Conservation (phyloP, 2,329 filamentous ascomycete species). For the Sporothrix humicola region DNA sequence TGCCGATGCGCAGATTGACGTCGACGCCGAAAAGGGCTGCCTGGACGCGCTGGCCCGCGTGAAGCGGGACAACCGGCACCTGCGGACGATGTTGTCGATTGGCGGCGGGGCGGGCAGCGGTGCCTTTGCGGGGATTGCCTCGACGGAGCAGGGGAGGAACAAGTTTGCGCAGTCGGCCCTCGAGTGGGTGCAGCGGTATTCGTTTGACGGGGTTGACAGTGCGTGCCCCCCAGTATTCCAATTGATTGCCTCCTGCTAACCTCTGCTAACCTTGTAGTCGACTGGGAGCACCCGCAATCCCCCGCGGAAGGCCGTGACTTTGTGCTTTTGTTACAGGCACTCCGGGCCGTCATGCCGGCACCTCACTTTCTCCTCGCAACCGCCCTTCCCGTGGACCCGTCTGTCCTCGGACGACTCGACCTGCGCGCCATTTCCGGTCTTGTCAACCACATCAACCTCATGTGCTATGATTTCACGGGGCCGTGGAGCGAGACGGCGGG, state of each 20-base stretch:
- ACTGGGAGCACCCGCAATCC: constrained; percentile 70
- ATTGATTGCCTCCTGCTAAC: not conserved
- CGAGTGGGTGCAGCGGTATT: constrained; percentile 60
- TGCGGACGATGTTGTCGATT: constrained; percentile 67
- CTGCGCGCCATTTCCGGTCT: constrained; percentile 56
- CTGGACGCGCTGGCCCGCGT: constrained; percentile 63
- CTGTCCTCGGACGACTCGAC: constrained; percentile 66
- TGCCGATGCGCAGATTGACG: constrained; percentile 64
- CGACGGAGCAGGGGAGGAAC: constrained; percentile 52
- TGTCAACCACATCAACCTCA: constrained; percentile 69
- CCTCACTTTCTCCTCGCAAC: constrained; percentile 61
- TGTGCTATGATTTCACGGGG: constrained; percentile 72
- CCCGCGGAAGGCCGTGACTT: constrained; percentile 62
- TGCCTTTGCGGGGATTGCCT: constrained; percentile 64
- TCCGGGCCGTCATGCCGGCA: constrained; percentile 60
- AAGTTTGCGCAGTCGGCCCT: constrained; percentile 62
- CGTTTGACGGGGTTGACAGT: constrained; percentile 70
- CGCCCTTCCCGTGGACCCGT: constrained; percentile 67
- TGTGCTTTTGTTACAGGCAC: constrained; percentile 59
- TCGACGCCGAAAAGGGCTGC: constrained; percentile 65
- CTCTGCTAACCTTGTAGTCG: no score
- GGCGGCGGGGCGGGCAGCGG: constrained; percentile 69
- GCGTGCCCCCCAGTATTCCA: constrained; percentile 37
- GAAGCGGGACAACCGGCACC: constrained; percentile 60
- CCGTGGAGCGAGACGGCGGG: constrained; percentile 66